These are phyloP conservation scores for Globisporangium middletonii DNA, from an alignment of 352 stramenopile genomes.

Conservation along the genomic window DNA sequence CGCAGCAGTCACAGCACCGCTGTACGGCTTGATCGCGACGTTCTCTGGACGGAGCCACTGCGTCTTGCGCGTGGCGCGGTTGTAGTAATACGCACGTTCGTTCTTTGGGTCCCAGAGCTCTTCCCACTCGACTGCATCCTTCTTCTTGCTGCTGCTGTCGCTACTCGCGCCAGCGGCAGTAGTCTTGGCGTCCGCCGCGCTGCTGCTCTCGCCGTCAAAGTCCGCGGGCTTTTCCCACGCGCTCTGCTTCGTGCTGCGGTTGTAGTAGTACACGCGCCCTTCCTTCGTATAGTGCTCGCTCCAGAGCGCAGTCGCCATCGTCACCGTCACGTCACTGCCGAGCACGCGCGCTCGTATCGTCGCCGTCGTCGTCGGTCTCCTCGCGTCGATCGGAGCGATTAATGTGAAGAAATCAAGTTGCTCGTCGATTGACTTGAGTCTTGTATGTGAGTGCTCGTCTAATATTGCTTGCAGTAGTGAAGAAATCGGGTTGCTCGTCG, in stretches of 20 bases:
- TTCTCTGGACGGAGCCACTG: conserved; percentile 75
- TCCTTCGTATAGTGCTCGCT: conserved; percentile 86
- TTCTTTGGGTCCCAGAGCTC: conserved; percentile 87
- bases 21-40: conserved; percentile 72
- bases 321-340: neutral
- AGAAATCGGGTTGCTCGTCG: no score
- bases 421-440: no score
- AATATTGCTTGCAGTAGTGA: no score
- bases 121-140: conserved; percentile 52
- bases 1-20: conserved; percentile 11
- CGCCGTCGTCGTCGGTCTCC: neutral
- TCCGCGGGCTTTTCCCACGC: conserved; percentile 79
- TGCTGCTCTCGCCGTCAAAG: conserved; percentile 49
- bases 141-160: conserved; percentile 16
- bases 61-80: conserved; percentile 71
- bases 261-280: conserved; percentile 86
- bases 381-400: neutral
- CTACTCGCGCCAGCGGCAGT: neutral
- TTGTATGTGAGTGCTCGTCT: no score
- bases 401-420: neutral
- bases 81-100: conserved; percentile 82
- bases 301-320: conserved; percentile 41
- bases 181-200: neutral
- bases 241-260: conserved; percentile 82
- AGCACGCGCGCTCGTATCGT: neutral